Evolutionary conservation across 1,139 yeast genomes (phyloP), one percentile per base, ranked within the genome.

Genomic region (Taiozyma sp.): DNA sequence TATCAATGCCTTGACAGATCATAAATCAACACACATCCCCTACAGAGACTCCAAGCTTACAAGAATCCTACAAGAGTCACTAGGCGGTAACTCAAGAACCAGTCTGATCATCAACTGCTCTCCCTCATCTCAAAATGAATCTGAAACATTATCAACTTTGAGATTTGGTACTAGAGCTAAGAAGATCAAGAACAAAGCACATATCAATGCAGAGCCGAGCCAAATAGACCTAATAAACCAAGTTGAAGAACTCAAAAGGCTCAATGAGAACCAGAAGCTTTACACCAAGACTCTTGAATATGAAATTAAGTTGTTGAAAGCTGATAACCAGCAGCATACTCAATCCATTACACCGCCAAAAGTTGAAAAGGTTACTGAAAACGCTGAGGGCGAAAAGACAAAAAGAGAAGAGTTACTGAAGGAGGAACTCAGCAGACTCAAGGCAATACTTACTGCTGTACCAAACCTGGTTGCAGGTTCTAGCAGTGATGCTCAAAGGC

Each of bases 21-120:
- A 83, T 4, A 81, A 77, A 57, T 73, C 83, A 3, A 72, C 80
- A 1, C 90, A 86, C 65, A 72, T 87, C 6, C 96, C 96, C 0
- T 89, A 88, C 61, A 73, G 96, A 54, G 96, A 89, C 61, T 88
- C 96, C 0, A 87, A 87, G 60, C 74, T 91, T 51, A 90, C 97
- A 0, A 74, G 96, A 54, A 83, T 91, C 14, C 70, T 91, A 43
- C 96, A 89, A 65, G 96, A 89, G 61, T 83, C 96, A 0, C 71
- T 91, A 28, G 96, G 96, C 4, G 97, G 97, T 2, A 90, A 91
- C 65, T 83, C 95, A 2, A 73, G 93, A 52, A 91, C 97, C 0
- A 81, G 90, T 1, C 73, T 91, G 48, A 84, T 91, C 39, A 77
- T 91, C 46, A 88, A 85, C 59, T 87, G 96, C 57, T 87, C 96